Evolutionary conservation across 768 basidiomycete species (phyloP).

Genomic region (Pholiota conissans): DNA sequence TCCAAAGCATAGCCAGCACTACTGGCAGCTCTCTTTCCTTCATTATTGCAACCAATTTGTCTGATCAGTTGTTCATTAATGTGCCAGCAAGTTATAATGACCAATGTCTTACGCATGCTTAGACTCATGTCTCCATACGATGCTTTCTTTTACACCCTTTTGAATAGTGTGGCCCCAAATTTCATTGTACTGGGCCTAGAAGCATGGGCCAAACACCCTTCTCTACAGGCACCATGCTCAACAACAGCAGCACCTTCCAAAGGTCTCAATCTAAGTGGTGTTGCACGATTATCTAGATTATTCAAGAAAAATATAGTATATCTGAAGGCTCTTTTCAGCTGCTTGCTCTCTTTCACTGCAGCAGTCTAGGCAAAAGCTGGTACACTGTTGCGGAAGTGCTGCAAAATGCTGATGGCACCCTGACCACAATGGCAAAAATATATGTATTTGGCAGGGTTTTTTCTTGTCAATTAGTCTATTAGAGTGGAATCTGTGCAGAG

Average conservation of each 20-base stretch:
- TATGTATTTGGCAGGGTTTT: no score
- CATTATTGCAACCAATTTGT: conserved; percentile 86
- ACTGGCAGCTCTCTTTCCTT: conserved; percentile 88
- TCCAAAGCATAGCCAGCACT: conserved; percentile 91
- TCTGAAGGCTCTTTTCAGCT: conserved; percentile 76
- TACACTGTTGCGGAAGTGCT: conserved; percentile 86
- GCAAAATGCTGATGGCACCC: conserved; percentile 93
- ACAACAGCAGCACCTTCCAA: conserved; percentile 59
- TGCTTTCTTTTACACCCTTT: conserved; percentile 86
- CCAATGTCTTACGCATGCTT: conserved; percentile 88
- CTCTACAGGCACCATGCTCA: conserved; percentile 58
- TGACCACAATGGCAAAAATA: conserved; percentile 60
- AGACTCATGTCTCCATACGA: conserved; percentile 84
- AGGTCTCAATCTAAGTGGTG: conserved; percentile 59
- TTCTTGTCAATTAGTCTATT: no score
- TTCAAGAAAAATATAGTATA: conserved; percentile 92
- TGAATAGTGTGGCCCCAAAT: conserved; percentile 92
- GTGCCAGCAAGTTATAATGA: conserved; percentile 78
- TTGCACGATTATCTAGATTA: conserved; percentile 65
- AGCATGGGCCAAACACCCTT: conserved; percentile 39
- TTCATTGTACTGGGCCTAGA: conserved; percentile 87
- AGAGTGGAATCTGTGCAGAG: no score
- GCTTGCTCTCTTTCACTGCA: conserved; percentile 80
- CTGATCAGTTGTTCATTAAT: conserved; percentile 89
- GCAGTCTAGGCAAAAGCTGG: conserved; percentile 87